These are phyloP conservation scores for Wilcoxina mikolae DNA, from an alignment of 495 filamentous ascomycete genomes.

Conservation along the genomic window DNA sequence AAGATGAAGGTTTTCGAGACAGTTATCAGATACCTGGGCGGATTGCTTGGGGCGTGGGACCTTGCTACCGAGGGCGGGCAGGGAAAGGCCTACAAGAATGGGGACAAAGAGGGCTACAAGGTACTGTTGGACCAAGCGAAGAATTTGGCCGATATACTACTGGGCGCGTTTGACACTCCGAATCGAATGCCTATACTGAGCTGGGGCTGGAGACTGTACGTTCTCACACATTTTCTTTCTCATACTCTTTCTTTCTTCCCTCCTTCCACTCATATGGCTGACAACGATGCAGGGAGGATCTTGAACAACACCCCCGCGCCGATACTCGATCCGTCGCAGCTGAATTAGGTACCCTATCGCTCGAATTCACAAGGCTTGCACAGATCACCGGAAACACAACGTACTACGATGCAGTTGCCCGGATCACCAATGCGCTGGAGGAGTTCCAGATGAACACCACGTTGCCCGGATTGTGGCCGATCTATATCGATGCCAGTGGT, in stretches of 20 bases:
- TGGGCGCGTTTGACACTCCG: constrained; percentile 80
- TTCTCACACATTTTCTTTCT: constrained; percentile 2
- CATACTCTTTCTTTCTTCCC: too few relatives aligned
- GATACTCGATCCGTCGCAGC: constrained; percentile 37
- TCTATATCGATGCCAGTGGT: constrained; percentile 61
- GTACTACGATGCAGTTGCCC: constrained; percentile 90
- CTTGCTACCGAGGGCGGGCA: constrained; percentile 34
- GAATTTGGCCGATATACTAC: constrained; percentile 62
- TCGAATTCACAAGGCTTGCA: constrained; percentile 89
- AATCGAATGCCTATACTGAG: constrained; percentile 87
- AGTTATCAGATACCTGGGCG: constrained; percentile 75
- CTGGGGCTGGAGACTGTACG: constrained; percentile 40
- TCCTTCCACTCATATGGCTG: not conserved
- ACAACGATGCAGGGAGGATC: not conserved
- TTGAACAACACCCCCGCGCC: not conserved
- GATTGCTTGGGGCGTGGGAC: constrained; percentile 70
- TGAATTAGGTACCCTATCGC: constrained; percentile 75
- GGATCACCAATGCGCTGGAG: constrained; percentile 77
- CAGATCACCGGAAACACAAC: constrained; percentile 74
- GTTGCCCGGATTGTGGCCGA: constrained; percentile 74
- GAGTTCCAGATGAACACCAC: constrained; percentile 56
- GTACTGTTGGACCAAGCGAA: constrained; percentile 72
- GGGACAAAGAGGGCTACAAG: constrained; percentile 37
- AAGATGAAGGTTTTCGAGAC: constrained; percentile 73
- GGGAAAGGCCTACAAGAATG: not conserved